Evolutionary conservation across 768 basidiomycete genomes (phyloP).

Genomic region (Leccinum uliginosum): DNA sequence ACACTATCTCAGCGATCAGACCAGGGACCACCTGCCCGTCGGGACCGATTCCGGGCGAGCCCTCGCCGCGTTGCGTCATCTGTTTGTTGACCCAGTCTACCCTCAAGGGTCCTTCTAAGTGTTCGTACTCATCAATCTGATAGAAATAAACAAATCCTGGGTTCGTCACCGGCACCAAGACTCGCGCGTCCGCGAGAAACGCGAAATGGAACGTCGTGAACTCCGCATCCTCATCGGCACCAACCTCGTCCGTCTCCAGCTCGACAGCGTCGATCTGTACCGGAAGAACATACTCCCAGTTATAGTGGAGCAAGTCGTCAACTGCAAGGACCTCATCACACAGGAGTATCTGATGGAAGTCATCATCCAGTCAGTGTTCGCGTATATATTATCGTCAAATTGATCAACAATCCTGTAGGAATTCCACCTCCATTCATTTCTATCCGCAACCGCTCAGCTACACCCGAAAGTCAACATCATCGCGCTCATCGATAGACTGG

Average conservation of each 20-base stretch:
- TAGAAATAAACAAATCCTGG: conserved; percentile 99
- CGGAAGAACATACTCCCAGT: no score
- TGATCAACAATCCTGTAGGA: conserved; percentile 48
- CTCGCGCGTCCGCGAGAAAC: no score
- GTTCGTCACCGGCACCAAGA: conserved; percentile 98
- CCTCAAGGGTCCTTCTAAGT: conserved; percentile 35
- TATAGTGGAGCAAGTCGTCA: conserved; percentile 95
- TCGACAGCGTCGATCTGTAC: no score
- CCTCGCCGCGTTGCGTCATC: no score
- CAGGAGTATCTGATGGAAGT: conserved; percentile 99
- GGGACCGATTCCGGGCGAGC: no score
- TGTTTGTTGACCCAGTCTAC: no score
- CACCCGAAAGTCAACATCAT: conserved; percentile 99
- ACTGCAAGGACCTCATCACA: conserved; percentile 94
- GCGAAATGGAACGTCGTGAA: no score
- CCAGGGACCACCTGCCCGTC: no score
- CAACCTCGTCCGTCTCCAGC: no score
- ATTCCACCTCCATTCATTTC: conserved; percentile 95
- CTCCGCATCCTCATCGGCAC: conserved; percentile 60
- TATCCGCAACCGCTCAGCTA: conserved; percentile 91
- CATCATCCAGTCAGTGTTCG: conserved; percentile 76
- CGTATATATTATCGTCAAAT: background rate
- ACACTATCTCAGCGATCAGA: no score
- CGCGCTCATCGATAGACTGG: conserved; percentile 92
- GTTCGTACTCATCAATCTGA: conserved; percentile 97